Conservation (phyloP, 1,139 yeast genomes). For the Taiozyma sp. region DNA sequence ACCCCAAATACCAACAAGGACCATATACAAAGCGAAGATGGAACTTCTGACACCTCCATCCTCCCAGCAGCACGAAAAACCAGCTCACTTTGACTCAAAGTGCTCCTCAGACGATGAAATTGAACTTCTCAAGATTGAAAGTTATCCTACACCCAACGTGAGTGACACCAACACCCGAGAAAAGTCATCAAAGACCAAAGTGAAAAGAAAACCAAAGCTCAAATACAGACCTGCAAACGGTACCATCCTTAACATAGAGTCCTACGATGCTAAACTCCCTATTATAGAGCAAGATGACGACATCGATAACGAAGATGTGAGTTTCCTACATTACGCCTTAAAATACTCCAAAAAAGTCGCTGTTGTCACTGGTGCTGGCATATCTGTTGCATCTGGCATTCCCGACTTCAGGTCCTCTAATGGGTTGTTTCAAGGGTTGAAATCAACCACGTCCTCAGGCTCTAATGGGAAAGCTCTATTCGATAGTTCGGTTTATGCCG, state of each 20-base stretch:
- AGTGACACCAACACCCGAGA: background rate
- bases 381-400: constrained; percentile 85
- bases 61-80: constrained; percentile 15
- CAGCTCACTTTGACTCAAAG: background rate
- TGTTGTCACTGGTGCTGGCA: constrained; percentile 81
- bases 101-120: background rate
- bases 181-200: background rate
- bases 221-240: constrained; percentile 37
- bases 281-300: constrained; percentile 26
- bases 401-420: constrained; percentile 82
- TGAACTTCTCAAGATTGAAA: background rate
- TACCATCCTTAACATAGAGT: constrained; percentile 31
- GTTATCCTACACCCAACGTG: background rate
- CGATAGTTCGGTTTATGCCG: constrained; percentile 74
- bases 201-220: constrained; percentile 33
- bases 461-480: constrained; percentile 74
- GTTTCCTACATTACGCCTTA: constrained; percentile 39
- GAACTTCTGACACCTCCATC: constrained; percentile 23
- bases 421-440: constrained; percentile 67
- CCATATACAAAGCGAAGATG: constrained; percentile 3
- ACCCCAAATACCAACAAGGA: background rate
- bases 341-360: constrained; percentile 44
- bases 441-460: constrained; percentile 36
- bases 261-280: constrained; percentile 23
- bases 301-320: constrained; percentile 32